Percentiles rank a stretch among this genome's conserved stretches.
phyloP scores from a whole-genome alignment of 1,284 basidiomycete genomes.

The Vanrija sp. region DNA sequence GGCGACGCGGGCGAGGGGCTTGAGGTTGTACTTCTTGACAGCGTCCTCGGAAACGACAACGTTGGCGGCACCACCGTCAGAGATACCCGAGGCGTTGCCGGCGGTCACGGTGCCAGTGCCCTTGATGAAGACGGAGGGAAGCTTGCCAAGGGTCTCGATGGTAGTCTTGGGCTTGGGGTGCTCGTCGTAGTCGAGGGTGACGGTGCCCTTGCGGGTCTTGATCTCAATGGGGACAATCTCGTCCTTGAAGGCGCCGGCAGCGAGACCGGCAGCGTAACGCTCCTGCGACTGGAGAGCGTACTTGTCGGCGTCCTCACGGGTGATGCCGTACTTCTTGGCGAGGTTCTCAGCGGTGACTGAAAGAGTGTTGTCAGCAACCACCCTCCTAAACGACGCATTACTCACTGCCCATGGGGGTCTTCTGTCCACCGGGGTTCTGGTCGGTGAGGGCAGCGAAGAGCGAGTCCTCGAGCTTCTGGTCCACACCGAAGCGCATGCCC shows the following conservation, averaged over 20 bases:
- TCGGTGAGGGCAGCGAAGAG: conserved; percentile 55
- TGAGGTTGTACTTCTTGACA: conserved; percentile 50
- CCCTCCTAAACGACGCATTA: too few relatives aligned
- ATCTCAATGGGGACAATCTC: conserved; percentile 55
- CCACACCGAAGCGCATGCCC: conserved; percentile 48
- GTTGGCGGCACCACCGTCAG: conserved; percentile 57
- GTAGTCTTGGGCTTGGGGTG: conserved; percentile 54
- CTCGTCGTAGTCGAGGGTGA: conserved; percentile 51
- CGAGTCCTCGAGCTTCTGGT: conserved; percentile 57
- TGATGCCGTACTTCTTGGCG: conserved; percentile 55
- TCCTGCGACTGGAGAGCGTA: conserved; percentile 56
- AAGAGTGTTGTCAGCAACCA: conserved; percentile 12
- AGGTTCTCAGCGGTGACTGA: conserved; percentile 56
- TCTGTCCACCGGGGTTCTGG: conserved; percentile 51
- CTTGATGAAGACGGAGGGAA: conserved; percentile 54
- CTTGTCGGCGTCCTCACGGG: conserved; percentile 55
- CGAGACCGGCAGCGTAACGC: conserved; percentile 55
- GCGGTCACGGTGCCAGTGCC: conserved; percentile 55
- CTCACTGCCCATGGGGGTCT: conserved; percentile 52
- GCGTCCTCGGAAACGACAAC: conserved; percentile 54
- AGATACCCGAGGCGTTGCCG: conserved; percentile 56
- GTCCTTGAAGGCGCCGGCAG: conserved; percentile 51
- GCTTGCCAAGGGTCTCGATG: conserved; percentile 50
- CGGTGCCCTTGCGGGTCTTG: conserved; percentile 46
- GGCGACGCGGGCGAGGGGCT: conserved; percentile 54